Conservation (phyloP, 331 rosid genomes). For the Malus hybrid region DNA sequence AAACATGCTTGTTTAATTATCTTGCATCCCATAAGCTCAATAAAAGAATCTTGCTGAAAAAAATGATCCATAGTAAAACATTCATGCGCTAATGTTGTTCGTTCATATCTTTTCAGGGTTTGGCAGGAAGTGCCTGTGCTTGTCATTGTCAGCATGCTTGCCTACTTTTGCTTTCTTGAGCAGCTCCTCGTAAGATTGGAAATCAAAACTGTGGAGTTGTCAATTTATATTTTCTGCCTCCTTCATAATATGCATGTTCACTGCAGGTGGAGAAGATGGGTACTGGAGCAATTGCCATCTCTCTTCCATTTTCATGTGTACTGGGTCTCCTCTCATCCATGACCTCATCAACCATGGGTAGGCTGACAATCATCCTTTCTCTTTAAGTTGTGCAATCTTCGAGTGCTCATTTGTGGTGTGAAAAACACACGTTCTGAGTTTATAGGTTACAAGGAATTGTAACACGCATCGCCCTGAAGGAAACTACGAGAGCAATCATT, state of each 20-base stretch:
- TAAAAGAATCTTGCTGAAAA: no score
- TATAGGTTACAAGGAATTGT: not conserved
- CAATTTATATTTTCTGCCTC: not conserved
- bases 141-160: conserved; percentile 90
- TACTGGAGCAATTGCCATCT: conserved; percentile 65
- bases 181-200: conserved; percentile 68
- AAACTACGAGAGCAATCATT: not conserved
- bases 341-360: conserved; percentile 97
- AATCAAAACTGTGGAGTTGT: not conserved
- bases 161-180: conserved; percentile 94
- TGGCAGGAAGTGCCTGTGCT: conserved; percentile 99
- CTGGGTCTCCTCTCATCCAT: conserved; percentile 85
- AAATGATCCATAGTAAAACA: not conserved
- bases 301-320: conserved; percentile 95
- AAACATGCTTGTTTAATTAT: no score
- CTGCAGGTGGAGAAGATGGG: conserved; percentile 72
- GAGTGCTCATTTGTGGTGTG: not conserved
- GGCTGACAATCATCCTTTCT: conserved; percentile 14
- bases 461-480: not conserved
- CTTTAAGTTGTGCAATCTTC: not conserved
- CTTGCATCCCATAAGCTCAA: no score
- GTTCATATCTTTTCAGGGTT: conserved; percentile 39
- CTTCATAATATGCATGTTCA: conserved; percentile 17
- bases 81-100: conserved; percentile 12
- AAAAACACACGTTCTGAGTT: not conserved